phyloP scores from a whole-genome alignment of 805 yeast species.

The Starmerella apis region DNA sequence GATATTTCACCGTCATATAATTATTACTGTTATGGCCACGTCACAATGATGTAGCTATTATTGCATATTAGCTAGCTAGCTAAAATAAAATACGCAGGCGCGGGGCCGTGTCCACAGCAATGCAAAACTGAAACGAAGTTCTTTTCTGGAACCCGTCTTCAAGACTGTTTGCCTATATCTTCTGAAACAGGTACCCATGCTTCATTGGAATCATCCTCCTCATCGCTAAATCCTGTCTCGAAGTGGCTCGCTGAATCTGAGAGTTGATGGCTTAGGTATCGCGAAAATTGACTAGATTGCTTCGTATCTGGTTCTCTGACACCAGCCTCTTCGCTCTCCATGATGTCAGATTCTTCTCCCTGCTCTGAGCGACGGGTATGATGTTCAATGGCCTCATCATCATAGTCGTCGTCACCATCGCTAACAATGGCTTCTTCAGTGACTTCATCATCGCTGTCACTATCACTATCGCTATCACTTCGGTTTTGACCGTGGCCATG shows the following conservation, averaged over 20 bases:
- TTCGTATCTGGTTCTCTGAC: neutral
- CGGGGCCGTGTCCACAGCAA: neutral
- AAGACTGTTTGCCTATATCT: neutral
- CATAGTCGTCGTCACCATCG: conserved; percentile 28
- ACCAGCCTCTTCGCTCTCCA: neutral
- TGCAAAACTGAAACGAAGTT: no score
- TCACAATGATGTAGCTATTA: neutral
- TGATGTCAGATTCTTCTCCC: neutral
- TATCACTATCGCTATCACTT: conserved; percentile 26
- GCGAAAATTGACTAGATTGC: conserved; percentile 44
- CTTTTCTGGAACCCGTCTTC: no score
- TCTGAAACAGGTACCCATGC: conserved; percentile 20
- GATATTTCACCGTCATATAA: neutral
- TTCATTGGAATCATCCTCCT: conserved; percentile 35
- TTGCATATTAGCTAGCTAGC: neutral
- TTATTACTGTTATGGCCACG: neutral
- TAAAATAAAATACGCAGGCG: neutral
- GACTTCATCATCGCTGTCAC: conserved; percentile 22
- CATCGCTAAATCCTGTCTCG: conserved; percentile 34
- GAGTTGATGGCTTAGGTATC: conserved; percentile 68
- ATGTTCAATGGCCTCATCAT: conserved; percentile 7
- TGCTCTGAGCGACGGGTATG: neutral
- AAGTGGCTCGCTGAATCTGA: conserved; percentile 28
- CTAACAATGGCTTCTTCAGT: conserved; percentile 19
- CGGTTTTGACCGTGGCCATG: conserved; percentile 7